phyloP scores from a whole-genome alignment of 192 early-diverging fungal genomes.

The Podila epigama region DNA sequence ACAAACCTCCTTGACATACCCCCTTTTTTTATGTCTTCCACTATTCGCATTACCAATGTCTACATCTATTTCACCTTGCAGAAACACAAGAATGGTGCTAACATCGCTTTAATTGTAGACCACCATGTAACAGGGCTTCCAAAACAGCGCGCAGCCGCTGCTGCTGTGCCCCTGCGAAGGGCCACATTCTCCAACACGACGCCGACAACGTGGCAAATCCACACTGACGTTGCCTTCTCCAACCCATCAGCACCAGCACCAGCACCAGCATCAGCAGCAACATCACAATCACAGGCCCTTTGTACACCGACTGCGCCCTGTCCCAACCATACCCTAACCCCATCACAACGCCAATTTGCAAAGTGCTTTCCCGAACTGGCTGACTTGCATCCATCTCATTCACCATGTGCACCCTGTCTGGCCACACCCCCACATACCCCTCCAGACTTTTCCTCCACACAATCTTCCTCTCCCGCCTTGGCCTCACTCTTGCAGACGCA shows the following conservation, averaged over 20 bases:
- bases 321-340: not conserved
- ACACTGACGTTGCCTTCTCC: too few species aligned
- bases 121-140: too few species aligned
- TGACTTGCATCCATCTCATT: not conserved
- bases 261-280: too few species aligned
- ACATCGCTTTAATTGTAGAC: too few species aligned
- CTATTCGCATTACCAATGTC: too few species aligned
- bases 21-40: too few species aligned
- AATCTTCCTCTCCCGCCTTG: not conserved
- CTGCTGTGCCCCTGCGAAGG: not conserved
- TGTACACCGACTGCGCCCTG: not conserved
- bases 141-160: too few species aligned
- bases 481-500: too few species aligned
- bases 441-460: not conserved
- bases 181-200: not conserved
- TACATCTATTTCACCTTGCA: too few species aligned
- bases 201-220: not conserved
- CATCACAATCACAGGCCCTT: not conserved
- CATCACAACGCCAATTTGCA: not conserved
- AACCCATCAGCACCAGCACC: too few species aligned
- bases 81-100: too few species aligned
- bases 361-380: conserved; percentile 1
- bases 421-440: not conserved
- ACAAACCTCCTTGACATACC: too few species aligned
- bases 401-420: not conserved